phyloP scores from a whole-genome alignment of 2,329 filamentous ascomycete species.

The Colletotrichum tanaceti region DNA sequence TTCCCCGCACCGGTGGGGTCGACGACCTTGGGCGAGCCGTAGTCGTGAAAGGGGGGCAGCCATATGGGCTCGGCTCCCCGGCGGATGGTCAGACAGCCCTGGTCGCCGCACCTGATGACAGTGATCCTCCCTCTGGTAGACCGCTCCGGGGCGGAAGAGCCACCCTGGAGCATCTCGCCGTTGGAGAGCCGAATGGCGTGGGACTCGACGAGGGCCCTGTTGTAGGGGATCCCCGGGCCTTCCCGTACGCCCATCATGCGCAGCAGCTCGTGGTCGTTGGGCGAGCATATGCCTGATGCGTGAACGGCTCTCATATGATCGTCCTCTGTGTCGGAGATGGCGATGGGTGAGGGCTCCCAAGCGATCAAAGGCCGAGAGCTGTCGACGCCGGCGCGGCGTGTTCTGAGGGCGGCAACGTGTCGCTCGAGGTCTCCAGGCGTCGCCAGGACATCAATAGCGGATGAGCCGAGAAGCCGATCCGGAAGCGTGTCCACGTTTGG shows the following conservation, averaged over 20 bases:
- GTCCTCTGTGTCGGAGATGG: background rate
- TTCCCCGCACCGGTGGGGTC: conserved; percentile 22
- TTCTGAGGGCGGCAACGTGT: background rate
- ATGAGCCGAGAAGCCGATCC: background rate
- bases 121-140: background rate
- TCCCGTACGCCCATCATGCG: background rate
- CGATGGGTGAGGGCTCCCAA: conserved; percentile 32
- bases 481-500: background rate
- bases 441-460: conserved; percentile 7
- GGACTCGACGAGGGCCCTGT: background rate
- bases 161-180: background rate
- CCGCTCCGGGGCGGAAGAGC: no score
- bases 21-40: background rate
- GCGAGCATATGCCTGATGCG: background rate
- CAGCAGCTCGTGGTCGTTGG: conserved; percentile 14
- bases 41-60: conserved; percentile 27
- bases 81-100: conserved; percentile 12
- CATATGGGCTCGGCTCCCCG: background rate
- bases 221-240: background rate
- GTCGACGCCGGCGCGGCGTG: background rate
- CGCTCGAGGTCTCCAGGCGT: background rate
- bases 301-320: background rate
- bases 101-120: conserved; percentile 16
- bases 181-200: background rate
- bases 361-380: background rate